These are phyloP conservation scores for Phytophthora boehmeriae DNA, from an alignment of 352 stramenopile genomes.

Conservation along the genomic window DNA sequence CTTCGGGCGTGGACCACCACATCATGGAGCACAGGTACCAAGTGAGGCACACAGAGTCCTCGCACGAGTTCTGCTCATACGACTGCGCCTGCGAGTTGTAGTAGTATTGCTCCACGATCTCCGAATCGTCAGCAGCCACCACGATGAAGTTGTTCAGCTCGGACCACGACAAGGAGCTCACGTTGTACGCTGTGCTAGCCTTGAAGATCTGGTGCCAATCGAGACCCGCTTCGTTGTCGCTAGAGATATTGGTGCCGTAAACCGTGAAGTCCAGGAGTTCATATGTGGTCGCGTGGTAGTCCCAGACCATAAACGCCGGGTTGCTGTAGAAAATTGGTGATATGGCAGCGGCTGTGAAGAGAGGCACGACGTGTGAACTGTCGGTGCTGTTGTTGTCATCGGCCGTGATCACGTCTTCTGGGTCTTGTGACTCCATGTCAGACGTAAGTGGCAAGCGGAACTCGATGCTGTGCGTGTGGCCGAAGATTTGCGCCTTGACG, in stretches of 20 bases:
- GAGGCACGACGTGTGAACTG: slow-evolving; percentile 51
- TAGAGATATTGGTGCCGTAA: slow-evolving; percentile 65
- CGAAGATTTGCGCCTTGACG: slow-evolving; percentile 90
- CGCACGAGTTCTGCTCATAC: slow-evolving; percentile 42
- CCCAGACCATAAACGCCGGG: slow-evolving; percentile 85
- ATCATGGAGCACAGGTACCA: slow-evolving; percentile 73
- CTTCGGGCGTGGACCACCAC: slow-evolving; percentile 73
- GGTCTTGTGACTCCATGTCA: slow-evolving; percentile 17
- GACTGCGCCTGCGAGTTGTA: slow-evolving; percentile 82
- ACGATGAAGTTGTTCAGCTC: slow-evolving; percentile 49
- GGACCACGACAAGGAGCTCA: slow-evolving; percentile 46
- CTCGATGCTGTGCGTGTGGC: slow-evolving; percentile 92
- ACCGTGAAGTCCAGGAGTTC: slow-evolving; percentile 75
- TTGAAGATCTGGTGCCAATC: slow-evolving; percentile 46
- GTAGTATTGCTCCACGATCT: slow-evolving; percentile 69
- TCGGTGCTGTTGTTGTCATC: slow-evolving; percentile 6
- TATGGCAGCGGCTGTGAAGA: slow-evolving; percentile 76
- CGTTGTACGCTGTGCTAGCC: slow-evolving; percentile 44
- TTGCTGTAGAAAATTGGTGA: slow-evolving; percentile 88
- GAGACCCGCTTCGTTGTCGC: slow-evolving; percentile 23
- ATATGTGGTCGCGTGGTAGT: slow-evolving; percentile 61
- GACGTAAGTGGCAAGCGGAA: slow-evolving; percentile 64
- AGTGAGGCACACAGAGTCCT: slow-evolving; percentile 46
- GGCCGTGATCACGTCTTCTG: slow-evolving; percentile 13
- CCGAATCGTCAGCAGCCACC: slow-evolving; percentile 41